phyloP scores from a whole-genome alignment of 2,329 filamentous ascomycete genomes.

The Aspergillus sp. region DNA sequence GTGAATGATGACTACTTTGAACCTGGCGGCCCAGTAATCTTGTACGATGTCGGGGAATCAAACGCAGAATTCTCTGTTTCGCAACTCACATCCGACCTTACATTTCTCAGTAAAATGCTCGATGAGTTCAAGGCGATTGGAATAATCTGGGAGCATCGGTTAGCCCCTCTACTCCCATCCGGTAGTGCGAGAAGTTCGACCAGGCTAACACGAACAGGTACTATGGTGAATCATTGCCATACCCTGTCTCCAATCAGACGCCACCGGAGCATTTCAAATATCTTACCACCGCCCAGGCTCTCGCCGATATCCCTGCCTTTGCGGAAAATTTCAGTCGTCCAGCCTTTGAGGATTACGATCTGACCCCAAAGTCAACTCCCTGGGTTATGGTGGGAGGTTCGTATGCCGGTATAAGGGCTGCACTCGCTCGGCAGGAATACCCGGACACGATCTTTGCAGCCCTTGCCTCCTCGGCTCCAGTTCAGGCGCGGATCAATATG shows the following conservation, averaged over 20 bases:
- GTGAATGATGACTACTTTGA: conserved; percentile 56
- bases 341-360: conserved; percentile 31
- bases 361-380: conserved; percentile 42
- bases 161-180: conserved; percentile 1
- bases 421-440: conserved; percentile 45
- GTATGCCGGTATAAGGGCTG: conserved; percentile 46
- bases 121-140: conserved; percentile 40
- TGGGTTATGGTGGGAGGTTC: conserved; percentile 51
- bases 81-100: conserved; percentile 14
- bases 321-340: conserved; percentile 40
- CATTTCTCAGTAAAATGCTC: conserved; percentile 33
- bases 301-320: conserved; percentile 48
- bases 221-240: conserved; percentile 44
- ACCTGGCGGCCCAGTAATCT: conserved; percentile 52
- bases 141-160: conserved; percentile 47
- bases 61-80: conserved; percentile 27
- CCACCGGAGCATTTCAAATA: conserved; percentile 42
- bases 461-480: conserved; percentile 44
- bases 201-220: conserved; percentile 29
- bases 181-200: background rate
- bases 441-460: conserved; percentile 44
- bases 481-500: conserved; percentile 52
- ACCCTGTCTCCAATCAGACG: conserved; percentile 35
- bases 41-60: conserved; percentile 51
- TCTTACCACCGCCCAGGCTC: conserved; percentile 44